Evolutionary conservation across 1,284 basidiomycete genomes (phyloP), one percentile per base, ranked within the genome.

Genomic region (Ceratobasidium sp.): DNA sequence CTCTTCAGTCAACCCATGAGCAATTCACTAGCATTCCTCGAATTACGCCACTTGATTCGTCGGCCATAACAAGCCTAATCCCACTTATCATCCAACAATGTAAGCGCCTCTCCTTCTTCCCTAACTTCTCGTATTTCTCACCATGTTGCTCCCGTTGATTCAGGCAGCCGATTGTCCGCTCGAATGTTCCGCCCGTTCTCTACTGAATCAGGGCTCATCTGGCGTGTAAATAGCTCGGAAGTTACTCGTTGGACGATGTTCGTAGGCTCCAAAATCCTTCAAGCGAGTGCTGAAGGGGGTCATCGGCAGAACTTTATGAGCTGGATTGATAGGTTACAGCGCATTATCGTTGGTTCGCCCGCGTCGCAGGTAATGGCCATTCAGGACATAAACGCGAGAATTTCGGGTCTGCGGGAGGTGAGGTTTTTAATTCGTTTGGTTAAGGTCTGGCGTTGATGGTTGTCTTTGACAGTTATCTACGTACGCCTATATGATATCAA

Each of bases 301-400:
- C 32, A 54, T 16, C 23, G 21, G 35, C 4, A 35, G 14, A 23
- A 35, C 18, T 67, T 55, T 32, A 23, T 55, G 7, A 38, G 38
- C 21, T 67, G 64, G 64, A 67, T 67, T 21, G 52, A 67, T 26
- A n/a, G 38, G 11, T 67, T 67, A 21, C 64, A 67, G 9, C 43
- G 30, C 14, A 46, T 44, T 28, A 26, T 67, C 32, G 1, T 38
- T 5, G 44, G 30, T 23, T 16, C 57, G 35, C 26, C 35, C 2
- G 57, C 44, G 11, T 32, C 35, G 7, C 30, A 38, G n/a, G 32
- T 8, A 7, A 13, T 59, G n/a, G 57, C 9, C 18, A 9, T 43
- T 8, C 7, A 32, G 16, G 57, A 59, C 1, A 11, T 59, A 41
- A 41, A 59, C 21, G 35, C 35, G 13, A 3, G 57, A 21, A 18